Percentiles rank a stretch among this genome's conserved stretches.
These are phyloP conservation scores for Diospyros lotus DNA, from an alignment of 148 eudicot species.

Conservation along the genomic window DNA sequence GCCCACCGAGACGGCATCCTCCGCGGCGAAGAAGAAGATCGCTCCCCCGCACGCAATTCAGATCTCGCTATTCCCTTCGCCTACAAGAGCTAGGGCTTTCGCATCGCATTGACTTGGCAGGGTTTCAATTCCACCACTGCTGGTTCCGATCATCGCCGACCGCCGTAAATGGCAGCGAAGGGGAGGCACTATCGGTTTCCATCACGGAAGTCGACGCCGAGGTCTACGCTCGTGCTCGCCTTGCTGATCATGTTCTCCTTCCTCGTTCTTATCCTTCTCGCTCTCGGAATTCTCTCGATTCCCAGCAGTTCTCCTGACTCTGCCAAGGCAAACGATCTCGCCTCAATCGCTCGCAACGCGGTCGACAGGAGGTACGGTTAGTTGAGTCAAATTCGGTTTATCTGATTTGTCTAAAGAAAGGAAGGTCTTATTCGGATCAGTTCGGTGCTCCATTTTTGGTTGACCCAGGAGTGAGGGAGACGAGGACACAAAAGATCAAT, in stretches of 20 bases:
- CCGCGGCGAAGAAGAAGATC: no score
- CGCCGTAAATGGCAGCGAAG: slow-evolving; percentile 48
- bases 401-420: neutral
- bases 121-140: neutral
- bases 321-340: slow-evolving; percentile 46
- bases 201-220: slow-evolving; percentile 38
- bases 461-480: slow-evolving; percentile 31
- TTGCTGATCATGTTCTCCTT: slow-evolving; percentile 39
- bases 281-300: slow-evolving; percentile 61
- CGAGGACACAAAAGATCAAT: slow-evolving; percentile 53
- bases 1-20: no score
- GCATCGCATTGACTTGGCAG: neutral
- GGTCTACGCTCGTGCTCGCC: slow-evolving; percentile 40
- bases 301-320: slow-evolving; percentile 32
- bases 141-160: neutral
- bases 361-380: slow-evolving; percentile 41
- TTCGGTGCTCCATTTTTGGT: slow-evolving; percentile 9
- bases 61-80: slow-evolving; percentile 5
- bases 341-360: slow-evolving; percentile 41
- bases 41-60: neutral
- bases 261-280: slow-evolving; percentile 51
- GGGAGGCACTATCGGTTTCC: slow-evolving; percentile 31
- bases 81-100: neutral
- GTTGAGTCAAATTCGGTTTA: neutral
- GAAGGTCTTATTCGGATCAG: neutral